phyloP scores from a whole-genome alignment of 768 basidiomycete genomes.

The Pholiota molesta region DNA sequence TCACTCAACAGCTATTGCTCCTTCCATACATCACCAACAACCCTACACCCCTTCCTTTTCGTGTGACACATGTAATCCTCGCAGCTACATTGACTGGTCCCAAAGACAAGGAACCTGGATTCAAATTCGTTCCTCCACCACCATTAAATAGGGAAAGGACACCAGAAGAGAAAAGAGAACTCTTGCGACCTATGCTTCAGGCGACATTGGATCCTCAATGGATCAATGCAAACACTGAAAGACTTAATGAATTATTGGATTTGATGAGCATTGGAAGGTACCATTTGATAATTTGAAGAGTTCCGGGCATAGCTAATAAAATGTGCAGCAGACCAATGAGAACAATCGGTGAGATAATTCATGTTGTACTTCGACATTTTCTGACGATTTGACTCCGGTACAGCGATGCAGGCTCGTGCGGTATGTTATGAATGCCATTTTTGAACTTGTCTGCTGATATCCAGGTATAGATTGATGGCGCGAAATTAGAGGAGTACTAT shows the following conservation, averaged over 20 bases:
- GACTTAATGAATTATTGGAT: neutral
- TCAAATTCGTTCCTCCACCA: neutral
- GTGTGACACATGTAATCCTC: neutral
- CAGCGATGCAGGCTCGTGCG: conserved; percentile 4
- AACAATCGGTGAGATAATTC: neutral
- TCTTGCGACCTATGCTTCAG: neutral
- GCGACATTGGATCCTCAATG: conserved; percentile 2
- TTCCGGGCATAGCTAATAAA: neutral
- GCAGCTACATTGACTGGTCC: conserved; percentile 3
- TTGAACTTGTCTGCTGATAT: neutral
- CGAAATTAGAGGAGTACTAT: conserved; percentile 5
- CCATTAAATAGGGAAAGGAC: neutral
- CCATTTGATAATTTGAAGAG: neutral
- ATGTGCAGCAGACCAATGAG: neutral
- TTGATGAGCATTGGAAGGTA: neutral
- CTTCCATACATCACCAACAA: conserved; percentile 1
- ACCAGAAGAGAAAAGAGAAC: neutral
- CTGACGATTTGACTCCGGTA: neutral
- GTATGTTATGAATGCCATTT: neutral
- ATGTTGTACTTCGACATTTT: neutral
- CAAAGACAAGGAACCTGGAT: conserved; percentile 7
- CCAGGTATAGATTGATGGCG: neutral
- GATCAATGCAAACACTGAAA: neutral
- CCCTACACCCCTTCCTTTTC: conserved; percentile 2
- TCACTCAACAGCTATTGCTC: conserved; percentile 5